phyloP scores from a whole-genome alignment of 345 rosid species.

The Brassica rapa region DNA sequence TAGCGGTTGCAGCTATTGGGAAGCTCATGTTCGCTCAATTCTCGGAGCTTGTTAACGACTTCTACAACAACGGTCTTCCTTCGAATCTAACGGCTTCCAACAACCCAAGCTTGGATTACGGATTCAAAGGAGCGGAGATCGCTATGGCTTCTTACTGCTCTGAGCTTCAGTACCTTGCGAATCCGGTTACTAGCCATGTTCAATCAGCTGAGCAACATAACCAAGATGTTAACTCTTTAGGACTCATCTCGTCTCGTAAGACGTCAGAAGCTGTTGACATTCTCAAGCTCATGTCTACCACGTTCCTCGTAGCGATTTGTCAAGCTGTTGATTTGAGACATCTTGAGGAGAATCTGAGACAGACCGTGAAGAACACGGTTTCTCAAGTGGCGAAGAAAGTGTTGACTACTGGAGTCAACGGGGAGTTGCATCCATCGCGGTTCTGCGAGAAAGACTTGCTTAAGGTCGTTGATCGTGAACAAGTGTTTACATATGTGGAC shows the following conservation, averaged over 20 bases:
- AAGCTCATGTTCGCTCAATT: slow-evolving; percentile 80
- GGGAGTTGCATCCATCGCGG: slow-evolving; percentile 65
- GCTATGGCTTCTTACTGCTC: slow-evolving; percentile 86
- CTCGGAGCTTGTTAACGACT: slow-evolving; percentile 73
- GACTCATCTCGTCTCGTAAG: slow-evolving; percentile 66
- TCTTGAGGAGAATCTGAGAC: slow-evolving; percentile 66
- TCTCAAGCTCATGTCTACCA: slow-evolving; percentile 72
- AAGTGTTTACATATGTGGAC: slow-evolving; percentile 57
- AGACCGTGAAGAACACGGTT: slow-evolving; percentile 56
- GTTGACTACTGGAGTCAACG: slow-evolving; percentile 52
- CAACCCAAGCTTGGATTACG: slow-evolving; percentile 74
- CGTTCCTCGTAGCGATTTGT: slow-evolving; percentile 62
- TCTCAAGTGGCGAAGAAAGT: slow-evolving; percentile 58
- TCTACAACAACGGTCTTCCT: slow-evolving; percentile 80
- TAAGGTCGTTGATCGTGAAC: slow-evolving; percentile 55
- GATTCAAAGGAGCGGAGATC: slow-evolving; percentile 81
- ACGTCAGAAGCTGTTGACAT: slow-evolving; percentile 63
- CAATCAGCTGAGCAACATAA: slow-evolving; percentile 78
- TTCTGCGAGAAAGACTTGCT: slow-evolving; percentile 68
- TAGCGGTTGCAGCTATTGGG: slow-evolving; percentile 69
- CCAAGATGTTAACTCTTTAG: slow-evolving; percentile 79
- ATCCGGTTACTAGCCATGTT: slow-evolving; percentile 79
- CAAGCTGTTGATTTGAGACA: slow-evolving; percentile 76
- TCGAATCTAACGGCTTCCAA: slow-evolving; percentile 64
- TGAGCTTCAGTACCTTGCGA: slow-evolving; percentile 70